These are phyloP conservation scores for Xylaria palmicola DNA, from an alignment of 495 filamentous ascomycete species.

Conservation along the genomic window DNA sequence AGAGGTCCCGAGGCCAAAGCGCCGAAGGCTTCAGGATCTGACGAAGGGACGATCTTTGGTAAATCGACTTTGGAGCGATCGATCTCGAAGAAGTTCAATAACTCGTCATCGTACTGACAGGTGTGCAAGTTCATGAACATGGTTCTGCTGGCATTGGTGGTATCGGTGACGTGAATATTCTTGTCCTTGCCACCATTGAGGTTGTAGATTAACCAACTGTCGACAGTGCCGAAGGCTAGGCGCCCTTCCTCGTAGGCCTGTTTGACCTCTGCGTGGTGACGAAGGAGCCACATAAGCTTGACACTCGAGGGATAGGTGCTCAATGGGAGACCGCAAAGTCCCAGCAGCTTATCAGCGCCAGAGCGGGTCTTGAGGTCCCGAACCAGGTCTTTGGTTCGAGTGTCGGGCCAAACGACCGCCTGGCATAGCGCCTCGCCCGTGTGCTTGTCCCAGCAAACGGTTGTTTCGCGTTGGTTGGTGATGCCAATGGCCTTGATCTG, in stretches of 20 bases:
- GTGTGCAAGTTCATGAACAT: slow-evolving; percentile 96
- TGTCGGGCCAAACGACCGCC: slow-evolving; percentile 94
- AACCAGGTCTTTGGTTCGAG: slow-evolving; percentile 74
- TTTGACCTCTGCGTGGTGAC: slow-evolving; percentile 68
- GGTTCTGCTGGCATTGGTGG: slow-evolving; percentile 88
- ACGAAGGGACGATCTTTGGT: slow-evolving; percentile 84
- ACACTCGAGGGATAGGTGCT: slow-evolving; percentile 93
- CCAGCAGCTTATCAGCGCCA: slow-evolving; percentile 66
- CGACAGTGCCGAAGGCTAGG: slow-evolving; percentile 89
- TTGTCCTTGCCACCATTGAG: slow-evolving; percentile 74
- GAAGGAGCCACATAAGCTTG: slow-evolving; percentile 83
- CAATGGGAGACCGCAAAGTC: slow-evolving; percentile 82
- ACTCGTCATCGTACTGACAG: slow-evolving; percentile 77
- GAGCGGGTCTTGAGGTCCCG: slow-evolving; percentile 70
- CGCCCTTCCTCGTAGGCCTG: slow-evolving; percentile 77
- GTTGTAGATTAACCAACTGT: slow-evolving; percentile 88
- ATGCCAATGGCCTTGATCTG: slow-evolving; percentile 87
- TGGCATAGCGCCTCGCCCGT: slow-evolving; percentile 86
- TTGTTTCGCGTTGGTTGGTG: slow-evolving; percentile 94
- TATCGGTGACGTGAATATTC: slow-evolving; percentile 78
- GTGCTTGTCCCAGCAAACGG: slow-evolving; percentile 82
- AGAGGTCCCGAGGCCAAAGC: slow-evolving; percentile 63
- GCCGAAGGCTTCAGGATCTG: slow-evolving; percentile 75
- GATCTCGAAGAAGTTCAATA: slow-evolving; percentile 81
- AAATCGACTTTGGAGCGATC: slow-evolving; percentile 73